Percentiles rank a stretch among this genome's conserved stretches.
Evolutionary conservation across 1,284 basidiomycete genomes (phyloP).

Genomic region (Marasmius sp.): DNA sequence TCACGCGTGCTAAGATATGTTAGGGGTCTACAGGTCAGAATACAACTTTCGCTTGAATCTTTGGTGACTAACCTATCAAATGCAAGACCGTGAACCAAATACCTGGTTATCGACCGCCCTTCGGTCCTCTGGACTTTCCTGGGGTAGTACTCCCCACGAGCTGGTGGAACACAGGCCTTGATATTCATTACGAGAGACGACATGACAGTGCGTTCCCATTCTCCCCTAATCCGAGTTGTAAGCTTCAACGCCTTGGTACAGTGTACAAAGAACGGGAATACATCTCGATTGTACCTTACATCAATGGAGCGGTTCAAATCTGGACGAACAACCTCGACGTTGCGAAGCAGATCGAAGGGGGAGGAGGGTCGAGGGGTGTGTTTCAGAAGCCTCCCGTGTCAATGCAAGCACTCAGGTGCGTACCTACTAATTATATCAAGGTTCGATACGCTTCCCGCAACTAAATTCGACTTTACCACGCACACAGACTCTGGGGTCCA

Average conservation of each 20-base stretch:
- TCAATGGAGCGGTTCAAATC: conserved; percentile 36
- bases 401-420: conserved; percentile 32
- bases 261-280: conserved; percentile 45
- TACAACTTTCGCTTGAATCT: not conserved
- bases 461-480: too few species aligned
- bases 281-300: conserved; percentile 43
- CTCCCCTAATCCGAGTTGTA: not conserved
- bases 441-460: not conserved
- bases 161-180: conserved; percentile 44
- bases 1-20: not conserved
- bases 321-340: conserved; percentile 52
- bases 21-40: not conserved
- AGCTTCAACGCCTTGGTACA: conserved; percentile 15
- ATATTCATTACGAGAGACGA: conserved; percentile 39
- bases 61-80: not conserved
- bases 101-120: conserved; percentile 38
- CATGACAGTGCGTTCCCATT: conserved; percentile 22
- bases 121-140: conserved; percentile 37
- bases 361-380: conserved; percentile 36
- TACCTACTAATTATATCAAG: not conserved
- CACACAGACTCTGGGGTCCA: conserved; percentile 41
- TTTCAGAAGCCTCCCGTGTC: conserved; percentile 41
- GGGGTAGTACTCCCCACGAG: conserved; percentile 37
- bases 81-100: conserved; percentile 33
- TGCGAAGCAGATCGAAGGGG: conserved; percentile 41